These are phyloP conservation scores for Dissoconium aciculare DNA, from an alignment of 2,329 filamentous ascomycete genomes.

Conservation along the genomic window DNA sequence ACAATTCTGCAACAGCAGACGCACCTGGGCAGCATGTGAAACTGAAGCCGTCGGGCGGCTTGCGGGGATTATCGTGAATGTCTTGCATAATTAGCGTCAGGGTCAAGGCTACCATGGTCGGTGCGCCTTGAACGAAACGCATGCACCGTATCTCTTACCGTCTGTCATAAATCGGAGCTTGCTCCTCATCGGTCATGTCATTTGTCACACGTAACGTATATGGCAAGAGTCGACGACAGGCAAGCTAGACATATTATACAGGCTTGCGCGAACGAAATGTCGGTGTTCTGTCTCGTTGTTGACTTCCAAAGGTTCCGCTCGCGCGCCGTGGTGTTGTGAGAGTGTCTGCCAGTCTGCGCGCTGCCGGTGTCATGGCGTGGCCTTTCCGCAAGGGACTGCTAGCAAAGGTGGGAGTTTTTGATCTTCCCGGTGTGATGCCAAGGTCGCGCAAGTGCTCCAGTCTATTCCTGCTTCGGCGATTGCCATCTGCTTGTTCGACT, in stretches of 20 bases:
- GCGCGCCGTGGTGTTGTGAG: constrained; percentile 33
- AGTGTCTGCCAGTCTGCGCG: constrained; percentile 50
- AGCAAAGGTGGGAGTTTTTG: constrained; percentile 54
- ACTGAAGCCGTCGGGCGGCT: no score
- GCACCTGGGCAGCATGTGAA: no score
- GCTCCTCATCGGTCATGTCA: no score
- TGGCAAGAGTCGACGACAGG: no score
- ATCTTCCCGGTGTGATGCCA: constrained; percentile 33
- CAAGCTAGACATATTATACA: no score
- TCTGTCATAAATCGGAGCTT: background rate
- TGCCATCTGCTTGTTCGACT: constrained; percentile 66
- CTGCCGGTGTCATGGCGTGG: constrained; percentile 54
- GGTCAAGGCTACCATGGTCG: no score
- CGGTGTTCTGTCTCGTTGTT: constrained; percentile 10
- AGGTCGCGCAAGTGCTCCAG: constrained; percentile 18
- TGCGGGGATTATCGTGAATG: no score
- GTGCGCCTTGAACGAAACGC: background rate
- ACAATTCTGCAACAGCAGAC: no score
- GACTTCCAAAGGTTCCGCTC: constrained; percentile 10
- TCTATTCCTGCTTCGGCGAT: constrained; percentile 48
- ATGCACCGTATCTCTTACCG: background rate
- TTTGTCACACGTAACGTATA: no score
- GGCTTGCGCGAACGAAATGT: no score
- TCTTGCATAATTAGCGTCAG: constrained; percentile 4
- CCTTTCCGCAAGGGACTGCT: constrained; percentile 34